Evolutionary conservation across 2,329 filamentous ascomycete species (phyloP).

Genomic region (Pyrenophora seminiperda): DNA sequence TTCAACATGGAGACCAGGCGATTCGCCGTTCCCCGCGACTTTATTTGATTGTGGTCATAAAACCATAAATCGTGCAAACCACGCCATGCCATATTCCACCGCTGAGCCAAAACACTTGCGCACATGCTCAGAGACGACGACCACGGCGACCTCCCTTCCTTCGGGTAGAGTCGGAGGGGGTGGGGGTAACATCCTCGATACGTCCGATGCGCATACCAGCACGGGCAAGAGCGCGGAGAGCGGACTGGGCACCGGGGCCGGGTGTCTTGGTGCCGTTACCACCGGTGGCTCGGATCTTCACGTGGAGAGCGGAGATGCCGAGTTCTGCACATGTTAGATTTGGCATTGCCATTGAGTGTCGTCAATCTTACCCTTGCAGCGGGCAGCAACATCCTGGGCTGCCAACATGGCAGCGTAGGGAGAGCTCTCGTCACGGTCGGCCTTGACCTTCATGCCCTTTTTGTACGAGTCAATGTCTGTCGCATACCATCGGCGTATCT

Average conservation of each 20-base stretch:
- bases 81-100: slow-evolving; percentile 42
- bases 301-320: slow-evolving; percentile 94
- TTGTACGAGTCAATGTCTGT: slow-evolving; percentile 6
- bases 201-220: slow-evolving; percentile 99
- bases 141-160: slow-evolving; percentile 99
- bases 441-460: slow-evolving; percentile 89
- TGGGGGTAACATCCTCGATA: slow-evolving; percentile 99
- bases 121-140: slow-evolving; percentile 90
- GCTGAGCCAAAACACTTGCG: slow-evolving; percentile 46
- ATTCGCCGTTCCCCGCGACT: slow-evolving; percentile 48
- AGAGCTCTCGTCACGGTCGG: slow-evolving; percentile 95
- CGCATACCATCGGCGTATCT: background rate
- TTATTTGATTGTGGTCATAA: slow-evolving; percentile 46
- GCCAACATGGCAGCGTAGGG: slow-evolving; percentile 99
- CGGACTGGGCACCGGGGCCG: slow-evolving; percentile 97
- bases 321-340: slow-evolving; percentile 56
- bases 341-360: background rate
- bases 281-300: slow-evolving; percentile 99
- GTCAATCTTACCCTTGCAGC: slow-evolving; percentile 65
- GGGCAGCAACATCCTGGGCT: slow-evolving; percentile 87
- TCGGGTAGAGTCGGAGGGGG: slow-evolving; percentile 97
- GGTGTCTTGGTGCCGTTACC: slow-evolving; percentile 99
- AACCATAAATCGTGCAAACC: slow-evolving; percentile 43
- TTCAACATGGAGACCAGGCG: slow-evolving; percentile 50
- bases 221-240: slow-evolving; percentile 97